These are phyloP conservation scores for Gryganskiella cystojenkinii DNA, from an alignment of 192 early-diverging fungal species.

Conservation along the genomic window DNA sequence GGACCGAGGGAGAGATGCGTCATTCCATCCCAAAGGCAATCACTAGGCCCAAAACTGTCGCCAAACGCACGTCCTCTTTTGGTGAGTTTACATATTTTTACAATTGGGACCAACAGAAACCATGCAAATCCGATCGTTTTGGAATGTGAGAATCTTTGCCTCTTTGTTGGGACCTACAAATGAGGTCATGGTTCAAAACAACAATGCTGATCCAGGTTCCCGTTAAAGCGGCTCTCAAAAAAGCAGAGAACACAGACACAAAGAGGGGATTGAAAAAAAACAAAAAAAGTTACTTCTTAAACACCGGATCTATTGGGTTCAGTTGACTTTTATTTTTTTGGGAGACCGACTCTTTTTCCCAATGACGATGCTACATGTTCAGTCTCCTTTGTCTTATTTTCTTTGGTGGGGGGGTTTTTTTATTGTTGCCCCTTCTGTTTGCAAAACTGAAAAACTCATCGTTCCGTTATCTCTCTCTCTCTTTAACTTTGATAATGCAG, in stretches of 20 bases:
- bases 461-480: neutral
- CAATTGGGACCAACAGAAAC: no score
- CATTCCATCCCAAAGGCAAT: constrained; percentile 5
- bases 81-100: constrained; percentile 13
- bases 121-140: no score
- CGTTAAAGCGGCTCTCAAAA: neutral
- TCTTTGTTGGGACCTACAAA: no score
- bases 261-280: neutral
- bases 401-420: no score
- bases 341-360: no score
- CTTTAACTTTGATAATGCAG: neutral
- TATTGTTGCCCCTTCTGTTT: no score
- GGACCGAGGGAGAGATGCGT: constrained; percentile 38
- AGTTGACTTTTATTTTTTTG: no score
- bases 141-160: no score
- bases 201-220: no score
- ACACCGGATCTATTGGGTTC: neutral
- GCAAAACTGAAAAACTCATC: neutral
- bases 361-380: no score
- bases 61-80: constrained; percentile 16
- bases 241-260: neutral
- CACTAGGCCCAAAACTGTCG: constrained; percentile 4
- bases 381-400: no score
- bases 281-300: neutral
- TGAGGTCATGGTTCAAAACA: no score